These are phyloP conservation scores for Wolfiporia cocos DNA, from an alignment of 1,284 basidiomycete species.

Conservation along the genomic window DNA sequence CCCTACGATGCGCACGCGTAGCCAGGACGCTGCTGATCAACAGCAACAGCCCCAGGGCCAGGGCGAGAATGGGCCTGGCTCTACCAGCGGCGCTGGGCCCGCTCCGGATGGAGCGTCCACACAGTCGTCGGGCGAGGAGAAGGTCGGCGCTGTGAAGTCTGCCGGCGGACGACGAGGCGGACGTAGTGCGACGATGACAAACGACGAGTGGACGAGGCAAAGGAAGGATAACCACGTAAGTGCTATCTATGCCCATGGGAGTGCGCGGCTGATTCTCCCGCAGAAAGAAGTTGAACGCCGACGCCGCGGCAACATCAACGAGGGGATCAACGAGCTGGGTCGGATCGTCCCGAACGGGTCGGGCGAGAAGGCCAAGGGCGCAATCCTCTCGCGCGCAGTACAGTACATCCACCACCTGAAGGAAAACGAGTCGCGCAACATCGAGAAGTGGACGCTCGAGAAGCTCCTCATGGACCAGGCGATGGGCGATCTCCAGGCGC, in stretches of 20 bases:
- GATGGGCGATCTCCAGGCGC: conserved; percentile 78
- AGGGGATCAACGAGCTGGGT: conserved; percentile 90
- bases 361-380: conserved; percentile 86
- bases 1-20: conserved; percentile 24
- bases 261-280: too few species aligned
- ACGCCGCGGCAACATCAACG: conserved; percentile 91
- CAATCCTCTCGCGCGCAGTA: conserved; percentile 79
- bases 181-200: conserved; percentile 33
- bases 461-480: conserved; percentile 90
- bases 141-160: conserved; percentile 2
- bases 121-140: too few species aligned
- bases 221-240: conserved; percentile 82
- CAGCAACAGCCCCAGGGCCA: not conserved
- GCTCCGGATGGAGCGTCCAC: conserved; percentile 3
- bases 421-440: conserved; percentile 85
- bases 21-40: conserved; percentile 11
- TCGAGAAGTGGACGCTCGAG: conserved; percentile 93
- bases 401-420: conserved; percentile 89
- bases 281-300: conserved; percentile 97
- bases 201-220: conserved; percentile 75
- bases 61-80: not conserved
- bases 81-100: not conserved
- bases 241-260: too few species aligned
- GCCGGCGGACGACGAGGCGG: conserved; percentile 25
- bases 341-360: conserved; percentile 84